These are phyloP conservation scores for Xylaria curta DNA, from an alignment of 495 filamentous ascomycete genomes.

Conservation along the genomic window DNA sequence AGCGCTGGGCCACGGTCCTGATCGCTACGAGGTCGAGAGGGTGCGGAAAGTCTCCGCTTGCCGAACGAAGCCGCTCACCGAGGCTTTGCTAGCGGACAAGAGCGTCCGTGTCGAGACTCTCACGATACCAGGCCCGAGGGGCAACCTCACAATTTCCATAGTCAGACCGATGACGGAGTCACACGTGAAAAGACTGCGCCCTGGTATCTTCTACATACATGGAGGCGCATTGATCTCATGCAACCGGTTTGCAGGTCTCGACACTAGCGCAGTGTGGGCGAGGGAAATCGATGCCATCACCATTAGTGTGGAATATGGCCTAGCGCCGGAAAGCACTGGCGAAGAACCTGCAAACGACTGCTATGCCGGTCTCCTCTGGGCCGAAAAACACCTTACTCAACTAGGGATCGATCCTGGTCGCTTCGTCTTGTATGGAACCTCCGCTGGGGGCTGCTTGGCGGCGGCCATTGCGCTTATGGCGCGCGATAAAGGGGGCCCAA, in stretches of 20 bases:
- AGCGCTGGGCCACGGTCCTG: slow-evolving; percentile 34
- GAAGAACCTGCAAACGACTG: slow-evolving; percentile 41
- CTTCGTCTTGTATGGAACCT: slow-evolving; percentile 44
- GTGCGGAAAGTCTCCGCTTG: slow-evolving; percentile 39
- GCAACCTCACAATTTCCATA: slow-evolving; percentile 35
- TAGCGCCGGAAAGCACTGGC: slow-evolving; percentile 42
- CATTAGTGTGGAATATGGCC: slow-evolving; percentile 46
- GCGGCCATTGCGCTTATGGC: slow-evolving; percentile 42
- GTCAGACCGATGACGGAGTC: slow-evolving; percentile 35
- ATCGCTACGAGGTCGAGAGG: slow-evolving; percentile 40
- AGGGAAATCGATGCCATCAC: slow-evolving; percentile 40
- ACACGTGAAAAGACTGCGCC: slow-evolving; percentile 27
- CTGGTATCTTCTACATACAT: slow-evolving; percentile 43
- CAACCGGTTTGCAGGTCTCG: slow-evolving; percentile 41
- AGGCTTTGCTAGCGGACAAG: slow-evolving; percentile 39
- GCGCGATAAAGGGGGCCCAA: slow-evolving; percentile 42
- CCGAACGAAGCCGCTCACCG: slow-evolving; percentile 38
- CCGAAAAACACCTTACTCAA: slow-evolving; percentile 33
- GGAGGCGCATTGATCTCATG: slow-evolving; percentile 41
- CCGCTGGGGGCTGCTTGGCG: slow-evolving; percentile 46
- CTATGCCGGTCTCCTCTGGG: slow-evolving; percentile 39
- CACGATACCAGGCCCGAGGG: slow-evolving; percentile 36
- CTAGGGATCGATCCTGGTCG: slow-evolving; percentile 43
- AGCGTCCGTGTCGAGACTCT: slow-evolving; percentile 38
- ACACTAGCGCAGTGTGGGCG: slow-evolving; percentile 41